These are phyloP conservation scores for Amphicarpaea edgeworthii DNA, from an alignment of 306 rosid genomes.

Conservation along the genomic window DNA sequence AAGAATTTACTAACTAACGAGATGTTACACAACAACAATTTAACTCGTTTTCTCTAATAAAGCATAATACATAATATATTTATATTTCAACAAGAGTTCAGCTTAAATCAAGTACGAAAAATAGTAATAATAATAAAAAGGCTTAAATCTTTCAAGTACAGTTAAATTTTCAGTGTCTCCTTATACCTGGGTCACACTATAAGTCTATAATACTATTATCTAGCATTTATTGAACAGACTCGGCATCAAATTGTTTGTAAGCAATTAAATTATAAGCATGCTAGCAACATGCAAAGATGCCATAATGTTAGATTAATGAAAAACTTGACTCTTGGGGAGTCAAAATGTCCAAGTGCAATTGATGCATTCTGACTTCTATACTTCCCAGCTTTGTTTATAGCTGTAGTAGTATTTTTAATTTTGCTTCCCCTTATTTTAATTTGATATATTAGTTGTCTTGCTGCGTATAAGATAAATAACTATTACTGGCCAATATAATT, in stretches of 20 bases:
- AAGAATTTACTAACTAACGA: not conserved
- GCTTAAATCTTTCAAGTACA: not conserved
- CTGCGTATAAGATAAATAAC: constrained; percentile 2
- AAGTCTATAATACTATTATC: not conserved
- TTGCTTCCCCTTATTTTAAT: constrained; percentile 3
- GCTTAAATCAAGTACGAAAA: no score
- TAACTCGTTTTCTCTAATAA: not conserved
- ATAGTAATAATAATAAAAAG: no score
- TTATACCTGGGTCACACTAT: not conserved
- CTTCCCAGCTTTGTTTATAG: constrained; percentile 1
- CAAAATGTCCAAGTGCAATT: constrained; percentile 40
- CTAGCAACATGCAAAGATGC: constrained; percentile 41
- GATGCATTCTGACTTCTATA: constrained; percentile 21
- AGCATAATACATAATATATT: not conserved
- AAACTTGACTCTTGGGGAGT: constrained; percentile 29
- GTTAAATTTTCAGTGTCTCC: not conserved
- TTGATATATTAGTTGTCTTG: constrained; percentile 32
- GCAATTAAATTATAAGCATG: constrained; percentile 12
- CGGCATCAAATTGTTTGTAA: not conserved
- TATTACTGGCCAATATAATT: not conserved
- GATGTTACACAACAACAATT: not conserved
- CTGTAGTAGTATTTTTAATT: not conserved
- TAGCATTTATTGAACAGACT: not conserved
- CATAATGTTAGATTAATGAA: constrained; percentile 11
- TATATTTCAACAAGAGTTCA: no score